These are phyloP conservation scores for Salvia sclarea DNA, from an alignment of 305 asterid species.

Conservation along the genomic window DNA sequence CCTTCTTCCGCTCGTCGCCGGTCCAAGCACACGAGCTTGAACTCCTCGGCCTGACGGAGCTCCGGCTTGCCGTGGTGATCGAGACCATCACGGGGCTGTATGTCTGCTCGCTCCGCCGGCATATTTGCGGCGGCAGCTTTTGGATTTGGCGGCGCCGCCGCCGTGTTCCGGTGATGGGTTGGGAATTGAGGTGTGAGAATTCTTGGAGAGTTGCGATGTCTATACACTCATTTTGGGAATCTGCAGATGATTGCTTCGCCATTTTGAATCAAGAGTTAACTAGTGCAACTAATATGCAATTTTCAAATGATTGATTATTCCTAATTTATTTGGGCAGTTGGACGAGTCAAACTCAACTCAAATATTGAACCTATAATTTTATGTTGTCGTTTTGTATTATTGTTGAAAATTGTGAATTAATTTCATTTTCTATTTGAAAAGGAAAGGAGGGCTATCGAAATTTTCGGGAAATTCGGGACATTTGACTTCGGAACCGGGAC, in stretches of 20 bases:
- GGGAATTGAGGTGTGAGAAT: slow-evolving; percentile 2
- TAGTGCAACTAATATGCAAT: not conserved
- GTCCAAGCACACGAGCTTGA: not conserved
- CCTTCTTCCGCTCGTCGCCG: not conserved
- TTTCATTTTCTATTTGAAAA: no score
- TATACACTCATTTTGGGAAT: not conserved
- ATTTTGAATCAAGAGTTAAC: not conserved
- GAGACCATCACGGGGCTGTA: slow-evolving; percentile 12
- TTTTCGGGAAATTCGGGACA: no score
- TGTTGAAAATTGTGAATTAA: no score
- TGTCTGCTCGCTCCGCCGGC: not conserved
- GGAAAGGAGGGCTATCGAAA: no score
- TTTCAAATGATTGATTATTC: not conserved
- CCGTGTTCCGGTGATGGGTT: no score
- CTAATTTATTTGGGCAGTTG: not conserved
- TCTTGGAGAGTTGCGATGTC: not conserved
- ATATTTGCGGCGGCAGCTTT: not conserved
- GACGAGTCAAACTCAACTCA: not conserved
- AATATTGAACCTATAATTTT: no score
- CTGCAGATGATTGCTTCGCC: not conserved
- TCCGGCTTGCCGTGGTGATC: slow-evolving; percentile 12
- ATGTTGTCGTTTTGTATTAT: no score
- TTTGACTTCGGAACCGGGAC: no score
- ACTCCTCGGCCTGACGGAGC: not conserved
- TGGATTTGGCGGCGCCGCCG: slow-evolving; percentile 13